These are phyloP conservation scores for Breviolum minutum DNA, from an alignment of 73 alveolate genomes.

Conservation along the genomic window DNA sequence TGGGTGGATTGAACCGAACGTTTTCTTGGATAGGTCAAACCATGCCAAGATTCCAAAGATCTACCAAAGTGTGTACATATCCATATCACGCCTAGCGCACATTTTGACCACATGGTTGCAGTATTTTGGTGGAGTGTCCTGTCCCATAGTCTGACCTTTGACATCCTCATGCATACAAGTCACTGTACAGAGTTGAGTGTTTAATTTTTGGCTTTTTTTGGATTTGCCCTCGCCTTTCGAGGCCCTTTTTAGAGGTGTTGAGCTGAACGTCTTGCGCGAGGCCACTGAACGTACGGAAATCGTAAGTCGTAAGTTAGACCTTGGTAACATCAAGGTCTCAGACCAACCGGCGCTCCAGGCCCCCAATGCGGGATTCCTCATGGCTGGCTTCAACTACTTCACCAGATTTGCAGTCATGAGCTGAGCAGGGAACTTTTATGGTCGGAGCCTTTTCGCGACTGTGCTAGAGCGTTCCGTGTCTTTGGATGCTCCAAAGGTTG, in stretches of 20 bases:
- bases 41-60: neutral
- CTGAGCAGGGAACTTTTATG: neutral
- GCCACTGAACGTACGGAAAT: neutral
- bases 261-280: constrained; percentile 89
- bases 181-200: neutral
- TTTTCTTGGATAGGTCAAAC: neutral
- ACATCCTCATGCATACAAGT: neutral
- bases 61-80: neutral
- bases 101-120: neutral
- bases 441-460: neutral
- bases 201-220: neutral
- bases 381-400: constrained; percentile 95
- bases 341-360: constrained; percentile 21
- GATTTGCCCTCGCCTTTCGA: neutral
- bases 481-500: constrained; percentile 12
- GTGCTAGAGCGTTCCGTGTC: neutral
- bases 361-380: constrained; percentile 77
- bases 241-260: constrained; percentile 71
- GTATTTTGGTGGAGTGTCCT: neutral
- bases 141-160: neutral
- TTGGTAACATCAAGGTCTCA: too few relatives aligned
- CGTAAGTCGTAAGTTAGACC: too few relatives aligned
- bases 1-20: neutral
- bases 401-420: constrained; percentile 54
- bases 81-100: too few relatives aligned